Evolutionary conservation across 2,329 filamentous ascomycete species (phyloP).

Genomic region (Annulohypoxylon truncatum): DNA sequence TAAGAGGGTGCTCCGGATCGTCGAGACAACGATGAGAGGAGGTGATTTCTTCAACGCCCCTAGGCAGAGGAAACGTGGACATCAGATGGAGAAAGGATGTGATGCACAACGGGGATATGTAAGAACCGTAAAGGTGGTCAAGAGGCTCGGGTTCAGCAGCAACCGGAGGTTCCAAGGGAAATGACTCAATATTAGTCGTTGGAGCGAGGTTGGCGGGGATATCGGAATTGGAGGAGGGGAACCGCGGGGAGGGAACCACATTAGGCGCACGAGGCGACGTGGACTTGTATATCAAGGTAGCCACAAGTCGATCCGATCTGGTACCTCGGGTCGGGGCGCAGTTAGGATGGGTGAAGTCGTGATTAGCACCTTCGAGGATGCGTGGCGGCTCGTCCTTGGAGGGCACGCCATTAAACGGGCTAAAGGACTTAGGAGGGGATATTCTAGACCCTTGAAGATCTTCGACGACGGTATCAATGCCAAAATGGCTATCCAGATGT

Average conservation of each 20-base stretch:
- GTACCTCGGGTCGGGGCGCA: conserved; percentile 66
- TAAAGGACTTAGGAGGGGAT: conserved; percentile 56
- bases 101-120: conserved; percentile 73
- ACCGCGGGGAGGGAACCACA: conserved; percentile 52
- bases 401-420: conserved; percentile 70
- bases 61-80: conserved; percentile 68
- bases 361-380: conserved; percentile 71
- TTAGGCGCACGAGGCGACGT: conserved; percentile 48
- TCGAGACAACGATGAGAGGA: conserved; percentile 76
- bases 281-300: conserved; percentile 72
- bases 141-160: conserved; percentile 66
- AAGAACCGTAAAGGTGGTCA: conserved; percentile 74
- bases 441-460: conserved; percentile 57
- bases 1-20: conserved; percentile 66
- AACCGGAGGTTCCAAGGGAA: conserved; percentile 69
- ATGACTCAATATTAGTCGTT: conserved; percentile 67
- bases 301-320: conserved; percentile 65
- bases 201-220: conserved; percentile 69
- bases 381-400: conserved; percentile 68
- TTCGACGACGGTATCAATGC: conserved; percentile 74
- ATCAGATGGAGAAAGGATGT: conserved; percentile 75
- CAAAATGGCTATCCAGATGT: conserved; percentile 66
- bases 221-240: conserved; percentile 54
- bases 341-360: conserved; percentile 72
- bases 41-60: conserved; percentile 63